These are phyloP conservation scores for Suillus cothurnatus DNA, from an alignment of 768 basidiomycete genomes.

Conservation along the genomic window DNA sequence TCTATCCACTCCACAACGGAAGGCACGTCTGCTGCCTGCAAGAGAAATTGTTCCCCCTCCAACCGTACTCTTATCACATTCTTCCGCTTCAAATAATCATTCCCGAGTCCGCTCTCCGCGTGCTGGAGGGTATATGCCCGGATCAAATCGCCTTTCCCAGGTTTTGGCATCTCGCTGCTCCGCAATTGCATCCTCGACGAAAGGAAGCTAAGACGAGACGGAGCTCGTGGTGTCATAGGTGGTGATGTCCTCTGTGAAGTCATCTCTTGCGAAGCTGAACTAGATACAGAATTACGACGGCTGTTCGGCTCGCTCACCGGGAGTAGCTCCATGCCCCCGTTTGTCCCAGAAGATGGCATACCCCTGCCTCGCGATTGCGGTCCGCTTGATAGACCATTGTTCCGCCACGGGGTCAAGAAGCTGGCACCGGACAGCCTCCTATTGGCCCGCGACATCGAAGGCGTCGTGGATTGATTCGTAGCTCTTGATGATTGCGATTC, in stretches of 20 bases:
- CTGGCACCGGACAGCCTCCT: conserved; percentile 32
- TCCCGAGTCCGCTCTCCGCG: conserved; percentile 93
- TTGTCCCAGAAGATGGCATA: background rate
- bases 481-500: conserved; percentile 28
- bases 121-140: conserved; percentile 80
- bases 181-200: conserved; percentile 16
- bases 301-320: conserved; percentile 25
- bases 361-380: conserved; percentile 17
- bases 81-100: conserved; percentile 91
- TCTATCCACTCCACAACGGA: conserved; percentile 96
- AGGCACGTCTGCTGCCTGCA: conserved; percentile 84
- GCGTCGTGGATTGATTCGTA: conserved; percentile 16
- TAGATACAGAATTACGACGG: conserved; percentile 21
- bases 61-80: conserved; percentile 91
- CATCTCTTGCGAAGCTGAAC: conserved; percentile 15
- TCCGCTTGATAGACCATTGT: conserved; percentile 13
- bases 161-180: conserved; percentile 38
- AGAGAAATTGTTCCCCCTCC: conserved; percentile 95
- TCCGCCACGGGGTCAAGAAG: conserved; percentile 30
- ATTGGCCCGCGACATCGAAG: conserved; percentile 18
- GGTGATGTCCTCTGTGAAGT: conserved; percentile 18
- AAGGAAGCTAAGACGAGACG: conserved; percentile 28
- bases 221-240: conserved; percentile 18
- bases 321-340: conserved; percentile 23
- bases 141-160: conserved; percentile 55